Conservation (phyloP, 1,139 yeast species). For the Taiozyma onychis region DNA sequence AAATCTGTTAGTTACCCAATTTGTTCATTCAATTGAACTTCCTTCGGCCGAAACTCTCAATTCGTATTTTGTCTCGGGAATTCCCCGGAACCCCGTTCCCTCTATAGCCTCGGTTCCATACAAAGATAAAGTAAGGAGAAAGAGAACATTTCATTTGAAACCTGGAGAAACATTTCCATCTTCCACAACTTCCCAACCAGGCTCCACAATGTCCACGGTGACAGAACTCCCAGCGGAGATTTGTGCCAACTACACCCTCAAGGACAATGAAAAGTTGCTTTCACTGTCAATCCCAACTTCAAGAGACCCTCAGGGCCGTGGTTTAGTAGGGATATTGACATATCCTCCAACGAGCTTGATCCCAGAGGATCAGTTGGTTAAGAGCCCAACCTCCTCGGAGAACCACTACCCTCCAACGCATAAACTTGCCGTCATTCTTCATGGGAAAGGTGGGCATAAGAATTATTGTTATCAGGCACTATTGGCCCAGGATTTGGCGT, state of each 20-base stretch:
- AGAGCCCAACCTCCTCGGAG: slow-evolving; percentile 15
- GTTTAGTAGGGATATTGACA: slow-evolving; percentile 31
- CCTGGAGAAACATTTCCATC: not conserved
- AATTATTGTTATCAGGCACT: slow-evolving; percentile 68
- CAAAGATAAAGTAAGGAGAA: too few relatives aligned
- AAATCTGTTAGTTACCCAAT: too few relatives aligned
- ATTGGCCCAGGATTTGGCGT: slow-evolving; percentile 57
- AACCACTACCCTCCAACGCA: slow-evolving; percentile 29
- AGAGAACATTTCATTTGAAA: not conserved
- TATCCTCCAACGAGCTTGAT: slow-evolving; percentile 25
- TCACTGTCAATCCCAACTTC: slow-evolving; percentile 18
- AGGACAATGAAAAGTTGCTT: slow-evolving; percentile 17
- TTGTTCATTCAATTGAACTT: too few relatives aligned
- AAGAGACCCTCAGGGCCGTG: slow-evolving; percentile 14
- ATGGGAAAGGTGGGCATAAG: slow-evolving; percentile 85
- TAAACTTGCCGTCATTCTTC: slow-evolving; percentile 43
- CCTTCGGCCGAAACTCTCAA: too few relatives aligned
- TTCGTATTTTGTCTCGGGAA: not conserved
- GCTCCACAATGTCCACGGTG: slow-evolving; percentile 4
- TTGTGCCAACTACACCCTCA: slow-evolving; percentile 19
- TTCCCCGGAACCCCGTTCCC: not conserved
- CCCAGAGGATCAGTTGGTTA: slow-evolving; percentile 20
- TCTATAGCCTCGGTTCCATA: not conserved
- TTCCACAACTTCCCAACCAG: not conserved
- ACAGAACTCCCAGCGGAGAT: slow-evolving; percentile 11